phyloP scores from a whole-genome alignment of 2,329 filamentous ascomycete genomes.

The Colletotrichum gigasporum region DNA sequence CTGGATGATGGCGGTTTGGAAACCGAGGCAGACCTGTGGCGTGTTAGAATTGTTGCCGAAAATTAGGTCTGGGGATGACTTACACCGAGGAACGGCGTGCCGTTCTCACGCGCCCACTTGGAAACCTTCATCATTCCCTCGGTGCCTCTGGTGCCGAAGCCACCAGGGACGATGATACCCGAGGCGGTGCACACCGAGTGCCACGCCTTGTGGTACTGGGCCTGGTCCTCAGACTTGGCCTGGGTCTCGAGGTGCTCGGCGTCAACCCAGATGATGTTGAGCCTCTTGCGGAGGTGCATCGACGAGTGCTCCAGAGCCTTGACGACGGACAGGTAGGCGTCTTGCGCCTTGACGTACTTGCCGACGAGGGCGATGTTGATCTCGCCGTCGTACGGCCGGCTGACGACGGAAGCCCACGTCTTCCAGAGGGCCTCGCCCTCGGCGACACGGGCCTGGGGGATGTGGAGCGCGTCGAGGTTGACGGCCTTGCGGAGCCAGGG shows the following conservation, averaged over 20 bases:
- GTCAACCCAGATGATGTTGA: slow-evolving; percentile 87
- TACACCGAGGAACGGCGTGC: slow-evolving; percentile 80
- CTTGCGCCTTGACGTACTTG: slow-evolving; percentile 87
- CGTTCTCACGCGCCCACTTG: slow-evolving; percentile 86
- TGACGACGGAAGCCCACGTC: slow-evolving; percentile 65
- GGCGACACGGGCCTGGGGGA: slow-evolving; percentile 62
- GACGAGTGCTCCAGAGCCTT: slow-evolving; percentile 92
- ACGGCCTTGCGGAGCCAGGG: slow-evolving; percentile 72
- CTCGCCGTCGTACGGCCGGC: slow-evolving; percentile 73
- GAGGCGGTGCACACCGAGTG: slow-evolving; percentile 76
- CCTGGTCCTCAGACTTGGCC: slow-evolving; percentile 69
- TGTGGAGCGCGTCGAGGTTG: slow-evolving; percentile 66
- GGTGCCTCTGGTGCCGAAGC: slow-evolving; percentile 83
- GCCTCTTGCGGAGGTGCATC: slow-evolving; percentile 83
- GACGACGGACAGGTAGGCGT: slow-evolving; percentile 85
- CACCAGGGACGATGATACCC: slow-evolving; percentile 75
- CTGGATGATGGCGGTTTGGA: slow-evolving; percentile 94
- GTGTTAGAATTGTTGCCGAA: too few relatives aligned
- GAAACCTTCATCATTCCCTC: slow-evolving; percentile 91
- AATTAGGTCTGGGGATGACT: too few relatives aligned
- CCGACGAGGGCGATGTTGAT: slow-evolving; percentile 89
- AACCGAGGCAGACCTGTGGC: slow-evolving; percentile 78
- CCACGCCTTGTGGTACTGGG: slow-evolving; percentile 88
- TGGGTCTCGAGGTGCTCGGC: slow-evolving; percentile 82
- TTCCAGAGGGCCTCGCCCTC: slow-evolving; percentile 75